These are phyloP conservation scores for Antitrichia curtipendula DNA, from an alignment of 225 moss, liverwort and hornwort genomes.

Conservation along the genomic window DNA sequence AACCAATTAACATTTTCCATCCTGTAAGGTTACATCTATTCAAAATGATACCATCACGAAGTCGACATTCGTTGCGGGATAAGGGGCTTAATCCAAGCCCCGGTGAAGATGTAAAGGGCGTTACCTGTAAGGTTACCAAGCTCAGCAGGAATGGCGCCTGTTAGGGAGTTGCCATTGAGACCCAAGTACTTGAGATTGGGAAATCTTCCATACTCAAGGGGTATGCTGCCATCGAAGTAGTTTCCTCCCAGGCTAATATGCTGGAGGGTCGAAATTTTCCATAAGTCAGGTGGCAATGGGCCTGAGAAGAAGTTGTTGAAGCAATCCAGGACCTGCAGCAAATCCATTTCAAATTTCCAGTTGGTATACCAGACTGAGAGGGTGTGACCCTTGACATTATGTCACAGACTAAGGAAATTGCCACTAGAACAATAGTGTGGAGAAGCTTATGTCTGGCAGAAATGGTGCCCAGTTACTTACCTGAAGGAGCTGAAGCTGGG, in stretches of 20 bases:
- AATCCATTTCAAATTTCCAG: background rate
- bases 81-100: background rate
- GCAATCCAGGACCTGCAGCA: conserved; percentile 56
- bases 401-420: background rate
- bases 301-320: conserved; percentile 81
- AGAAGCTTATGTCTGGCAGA: background rate
- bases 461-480: background rate
- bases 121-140: conserved; percentile 69
- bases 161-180: conserved; percentile 62
- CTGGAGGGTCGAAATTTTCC: conserved; percentile 36
- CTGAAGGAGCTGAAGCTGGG: conserved; percentile 58
- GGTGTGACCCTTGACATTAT: background rate
- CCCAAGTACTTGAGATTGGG: conserved; percentile 55
- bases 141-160: conserved; percentile 63
- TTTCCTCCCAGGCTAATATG: conserved; percentile 78
- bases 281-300: conserved; percentile 44
- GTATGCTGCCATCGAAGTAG: conserved; percentile 60
- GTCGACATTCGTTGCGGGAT: background rate
- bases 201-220: conserved; percentile 60
- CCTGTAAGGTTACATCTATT: background rate
- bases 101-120: background rate
- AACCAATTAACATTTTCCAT: background rate
- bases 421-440: background rate
- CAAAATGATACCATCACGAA: background rate
- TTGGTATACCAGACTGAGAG: background rate